A percentile compares a stretch with the other conserved stretches of the same genome.
phyloP scores from a whole-genome alignment of 495 filamentous ascomycete genomes.

The Cercophora newfieldiana region DNA sequence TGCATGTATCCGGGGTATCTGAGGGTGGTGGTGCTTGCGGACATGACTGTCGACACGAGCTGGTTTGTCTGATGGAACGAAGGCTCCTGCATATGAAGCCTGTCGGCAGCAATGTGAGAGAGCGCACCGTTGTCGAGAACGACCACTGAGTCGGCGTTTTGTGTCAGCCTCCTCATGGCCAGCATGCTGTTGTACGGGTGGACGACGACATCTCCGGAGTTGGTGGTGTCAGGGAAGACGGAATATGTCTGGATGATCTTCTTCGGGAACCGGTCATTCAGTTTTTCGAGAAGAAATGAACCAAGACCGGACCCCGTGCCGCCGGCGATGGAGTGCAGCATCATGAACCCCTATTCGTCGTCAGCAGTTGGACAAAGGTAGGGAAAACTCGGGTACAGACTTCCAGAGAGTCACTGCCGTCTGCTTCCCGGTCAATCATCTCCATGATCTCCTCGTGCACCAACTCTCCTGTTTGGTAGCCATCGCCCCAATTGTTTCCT shows the following conservation, averaged over 20 bases:
- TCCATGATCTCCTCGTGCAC: conserved; percentile 98
- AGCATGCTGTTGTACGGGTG: conserved; percentile 98
- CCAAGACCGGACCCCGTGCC: conserved; percentile 94
- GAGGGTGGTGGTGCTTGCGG: conserved; percentile 91
- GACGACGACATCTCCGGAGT: conserved; percentile 84
- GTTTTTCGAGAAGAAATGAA: conserved; percentile 89
- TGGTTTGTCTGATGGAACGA: conserved; percentile 98
- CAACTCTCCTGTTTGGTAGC: conserved; percentile 85
- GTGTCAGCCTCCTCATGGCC: conserved; percentile 83
- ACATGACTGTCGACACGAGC: conserved; percentile 97
- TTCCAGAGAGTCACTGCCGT: conserved; percentile 95
- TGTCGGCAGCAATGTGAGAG: conserved; percentile 89
- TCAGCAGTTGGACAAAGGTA: background rate
- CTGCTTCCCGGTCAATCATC: conserved; percentile 98
- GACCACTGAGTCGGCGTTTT: conserved; percentile 98
- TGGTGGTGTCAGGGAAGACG: conserved; percentile 90
- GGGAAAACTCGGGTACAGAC: conserved; percentile 39
- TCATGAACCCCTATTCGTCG: conserved; percentile 83
- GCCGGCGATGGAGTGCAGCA: conserved; percentile 95
- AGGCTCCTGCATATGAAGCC: conserved; percentile 88
- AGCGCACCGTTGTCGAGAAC: conserved; percentile 95
- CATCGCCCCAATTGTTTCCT: conserved; percentile 97
- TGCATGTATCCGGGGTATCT: conserved; percentile 99
- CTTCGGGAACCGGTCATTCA: conserved; percentile 98
- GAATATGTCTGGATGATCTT: conserved; percentile 99